Evolutionary conservation across 2,329 filamentous ascomycete genomes (phyloP).

Genomic region (Colletotrichum navitas): DNA sequence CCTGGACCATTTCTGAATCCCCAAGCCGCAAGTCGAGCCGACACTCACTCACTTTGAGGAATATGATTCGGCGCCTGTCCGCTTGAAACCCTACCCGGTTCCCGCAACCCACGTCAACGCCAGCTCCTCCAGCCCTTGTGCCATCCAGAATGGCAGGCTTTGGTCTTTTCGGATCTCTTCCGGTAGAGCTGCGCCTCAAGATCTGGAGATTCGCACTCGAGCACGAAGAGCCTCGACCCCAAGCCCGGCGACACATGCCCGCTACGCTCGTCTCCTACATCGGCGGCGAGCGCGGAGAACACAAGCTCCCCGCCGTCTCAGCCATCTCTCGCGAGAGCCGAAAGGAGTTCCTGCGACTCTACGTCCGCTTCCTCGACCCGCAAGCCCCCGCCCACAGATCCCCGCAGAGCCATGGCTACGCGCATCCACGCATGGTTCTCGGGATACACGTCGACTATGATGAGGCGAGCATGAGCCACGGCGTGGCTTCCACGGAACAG

Average conservation of each 20-base stretch:
- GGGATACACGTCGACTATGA: not conserved
- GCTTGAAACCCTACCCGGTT: not conserved
- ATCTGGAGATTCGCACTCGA: not conserved
- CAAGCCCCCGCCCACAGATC: not conserved
- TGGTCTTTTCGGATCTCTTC: not conserved
- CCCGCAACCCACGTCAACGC: not conserved
- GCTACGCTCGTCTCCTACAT: too few species aligned
- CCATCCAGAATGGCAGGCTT: not conserved
- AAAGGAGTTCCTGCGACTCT: not conserved
- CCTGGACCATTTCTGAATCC: not conserved
- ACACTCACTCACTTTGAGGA: not conserved
- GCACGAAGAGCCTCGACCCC: too few species aligned
- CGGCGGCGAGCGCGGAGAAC: too few species aligned
- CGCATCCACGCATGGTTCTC: not conserved
- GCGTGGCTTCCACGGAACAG: not conserved
- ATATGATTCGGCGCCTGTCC: not conserved
- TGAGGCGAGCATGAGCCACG: not conserved
- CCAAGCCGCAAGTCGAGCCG: not conserved
- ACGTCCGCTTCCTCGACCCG: not conserved
- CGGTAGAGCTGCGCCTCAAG: not conserved
- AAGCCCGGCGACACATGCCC: too few species aligned
- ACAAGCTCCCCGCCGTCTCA: not conserved
- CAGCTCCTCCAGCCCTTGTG: not conserved
- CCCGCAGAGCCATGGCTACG: not conserved
- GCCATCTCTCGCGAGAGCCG: not conserved